Evolutionary conservation across 2,329 filamentous ascomycete genomes (phyloP).

Genomic region (Hypoxylon sp.): DNA sequence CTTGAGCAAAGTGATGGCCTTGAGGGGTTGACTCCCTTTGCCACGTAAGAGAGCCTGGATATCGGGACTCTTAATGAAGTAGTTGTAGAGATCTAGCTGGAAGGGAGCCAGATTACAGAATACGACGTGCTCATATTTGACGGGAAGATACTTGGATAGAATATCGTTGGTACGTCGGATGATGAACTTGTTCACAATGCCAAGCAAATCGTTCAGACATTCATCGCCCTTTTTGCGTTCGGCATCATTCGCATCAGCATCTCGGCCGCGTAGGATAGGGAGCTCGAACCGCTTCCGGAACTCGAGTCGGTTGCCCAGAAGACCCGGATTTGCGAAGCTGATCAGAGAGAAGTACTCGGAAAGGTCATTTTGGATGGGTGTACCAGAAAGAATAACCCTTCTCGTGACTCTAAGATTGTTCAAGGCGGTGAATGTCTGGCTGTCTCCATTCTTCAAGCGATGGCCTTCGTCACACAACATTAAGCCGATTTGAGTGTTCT

Average conservation of each 20-base stretch:
- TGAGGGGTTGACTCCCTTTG: constrained; percentile 94
- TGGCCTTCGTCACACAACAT: constrained; percentile 97
- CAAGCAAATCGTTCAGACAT: constrained; percentile 82
- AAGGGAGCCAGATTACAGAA: constrained; percentile 96
- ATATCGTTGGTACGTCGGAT: constrained; percentile 98
- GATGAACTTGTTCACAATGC: constrained; percentile 96
- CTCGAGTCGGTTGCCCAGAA: constrained; percentile 88
- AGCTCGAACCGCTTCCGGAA: constrained; percentile 96
- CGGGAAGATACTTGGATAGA: constrained; percentile 93
- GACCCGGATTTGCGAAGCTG: constrained; percentile 94
- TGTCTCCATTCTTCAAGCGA: constrained; percentile 95
- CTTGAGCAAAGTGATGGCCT: constrained; percentile 96
- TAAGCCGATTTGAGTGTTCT: constrained; percentile 88
- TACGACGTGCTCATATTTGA: constrained; percentile 99
- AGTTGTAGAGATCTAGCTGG: constrained; percentile 93
- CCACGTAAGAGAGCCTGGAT: constrained; percentile 92
- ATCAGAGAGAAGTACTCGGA: constrained; percentile 97
- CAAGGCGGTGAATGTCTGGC: constrained; percentile 91
- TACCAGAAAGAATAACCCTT: constrained; percentile 94
- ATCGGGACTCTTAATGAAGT: constrained; percentile 95
- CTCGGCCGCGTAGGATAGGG: constrained; percentile 90
- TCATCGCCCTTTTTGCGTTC: constrained; percentile 87
- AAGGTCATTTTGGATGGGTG: constrained; percentile 98
- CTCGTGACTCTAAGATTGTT: constrained; percentile 91
- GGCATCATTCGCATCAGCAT: constrained; percentile 86